Base-by-base conservation (phyloP, 2,329 filamentous ascomycete genomes). In the Alternaria incomplexa region DNA sequence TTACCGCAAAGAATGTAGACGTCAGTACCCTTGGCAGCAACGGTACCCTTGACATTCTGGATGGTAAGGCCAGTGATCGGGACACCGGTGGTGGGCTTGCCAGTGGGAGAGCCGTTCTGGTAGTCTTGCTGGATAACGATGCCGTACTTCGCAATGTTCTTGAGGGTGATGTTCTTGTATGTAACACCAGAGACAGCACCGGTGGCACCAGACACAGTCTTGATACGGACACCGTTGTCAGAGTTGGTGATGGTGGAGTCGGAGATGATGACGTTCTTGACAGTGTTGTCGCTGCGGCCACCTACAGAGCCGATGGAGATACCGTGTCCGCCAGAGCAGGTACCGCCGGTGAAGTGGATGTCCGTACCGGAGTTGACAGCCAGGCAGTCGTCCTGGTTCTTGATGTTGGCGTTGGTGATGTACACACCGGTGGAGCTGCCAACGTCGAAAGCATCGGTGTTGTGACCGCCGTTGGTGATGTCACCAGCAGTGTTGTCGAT, bases 341-440 rank as follows among this genome's bases (percentile, higher is more conserved):
- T 79, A 22, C 81, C 80, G 44, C 79, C 79, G 6, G 59, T 62
- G 64, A 80, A 79, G 56, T 70, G 71, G 59, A 80, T 80, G 64
- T 80, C 70, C 22, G 79, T 83, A 58, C 86, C 86, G 3, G 84
- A 87, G 79, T 88, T 88, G 69, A 88, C 79, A 32, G 86, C 87
- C 11, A 88, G 76, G 69, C 86, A 89, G 70, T 88, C 87, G 63
- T 89, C 86, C 76, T 88, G 87, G 79, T 88, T 88, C 72, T 85
- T 81, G 58, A 88, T 80, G 58, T 78, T 82, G 25, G 85, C 85
- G 45, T 83, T 82, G 55, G 79, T 79, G 72, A 89, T 87, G 54
- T 79, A 83, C 40, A 88, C 78, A 36, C 80, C 80, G 23, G 77
- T 80, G 15, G 81, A 84, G 36, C 74, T 79, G 53, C 85, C 84